phyloP scores from a whole-genome alignment of 495 filamentous ascomycete genomes.

The Lophium mytilinum region DNA sequence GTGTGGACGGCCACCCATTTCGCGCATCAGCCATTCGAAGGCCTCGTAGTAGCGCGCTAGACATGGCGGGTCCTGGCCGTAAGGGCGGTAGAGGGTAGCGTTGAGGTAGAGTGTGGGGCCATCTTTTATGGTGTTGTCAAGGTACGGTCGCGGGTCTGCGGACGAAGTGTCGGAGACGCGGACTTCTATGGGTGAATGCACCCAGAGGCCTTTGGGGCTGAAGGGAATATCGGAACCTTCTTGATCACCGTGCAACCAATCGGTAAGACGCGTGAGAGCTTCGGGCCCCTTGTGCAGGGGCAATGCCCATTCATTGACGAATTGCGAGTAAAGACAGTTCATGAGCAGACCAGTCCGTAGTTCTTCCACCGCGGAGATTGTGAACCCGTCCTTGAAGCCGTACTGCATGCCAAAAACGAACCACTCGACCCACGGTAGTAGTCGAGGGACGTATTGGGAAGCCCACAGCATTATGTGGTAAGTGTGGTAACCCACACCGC shows the following conservation, averaged over 20 bases:
- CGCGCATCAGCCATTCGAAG: constrained; percentile 93
- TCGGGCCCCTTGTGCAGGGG: constrained; percentile 85
- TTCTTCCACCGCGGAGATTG: constrained; percentile 67
- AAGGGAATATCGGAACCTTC: constrained; percentile 64
- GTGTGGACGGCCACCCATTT: constrained; percentile 82
- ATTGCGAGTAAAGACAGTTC: constrained; percentile 95
- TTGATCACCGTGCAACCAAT: constrained; percentile 69
- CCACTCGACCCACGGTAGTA: constrained; percentile 83
- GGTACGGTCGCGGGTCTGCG: constrained; percentile 57
- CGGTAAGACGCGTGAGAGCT: constrained; percentile 69
- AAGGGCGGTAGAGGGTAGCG: constrained; percentile 89
- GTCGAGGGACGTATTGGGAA: constrained; percentile 64
- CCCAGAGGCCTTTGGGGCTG: constrained; percentile 65
- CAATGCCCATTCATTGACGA: constrained; percentile 96
- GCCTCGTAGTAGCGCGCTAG: constrained; percentile 77
- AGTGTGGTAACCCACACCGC: constrained; percentile 68
- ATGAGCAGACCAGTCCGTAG: constrained; percentile 74
- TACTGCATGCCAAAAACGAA: constrained; percentile 95
- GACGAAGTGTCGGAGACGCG: constrained; percentile 68
- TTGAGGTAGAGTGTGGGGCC: constrained; percentile 89
- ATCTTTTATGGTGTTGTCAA: constrained; percentile 61
- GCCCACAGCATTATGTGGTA: constrained; percentile 84
- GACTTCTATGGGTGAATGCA: constrained; percentile 91
- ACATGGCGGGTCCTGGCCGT: constrained; percentile 71
- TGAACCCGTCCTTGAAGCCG: constrained; percentile 64